Evolutionary conservation across 2,329 filamentous ascomycete genomes (phyloP).

Genomic region (Phaeomoniella chlamydospora): DNA sequence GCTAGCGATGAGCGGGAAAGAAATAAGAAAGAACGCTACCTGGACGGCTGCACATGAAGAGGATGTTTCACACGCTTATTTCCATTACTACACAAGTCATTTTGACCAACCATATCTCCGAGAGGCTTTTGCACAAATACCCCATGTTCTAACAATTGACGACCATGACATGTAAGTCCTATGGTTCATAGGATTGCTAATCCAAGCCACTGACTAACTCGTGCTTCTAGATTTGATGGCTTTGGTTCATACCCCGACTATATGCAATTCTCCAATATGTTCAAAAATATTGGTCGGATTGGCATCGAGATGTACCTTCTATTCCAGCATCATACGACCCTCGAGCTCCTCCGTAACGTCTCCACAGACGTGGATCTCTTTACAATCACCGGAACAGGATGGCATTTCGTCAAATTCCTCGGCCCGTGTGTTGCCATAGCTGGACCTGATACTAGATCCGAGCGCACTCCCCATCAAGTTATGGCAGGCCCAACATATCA

Average conservation of each 20-base stretch:
- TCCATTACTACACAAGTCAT: conserved; percentile 97
- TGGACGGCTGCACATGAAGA: conserved; percentile 96
- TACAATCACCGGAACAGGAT: conserved; percentile 90
- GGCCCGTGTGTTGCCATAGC: conserved; percentile 83
- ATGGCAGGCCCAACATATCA: conserved; percentile 96
- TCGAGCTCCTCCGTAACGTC: conserved; percentile 83
- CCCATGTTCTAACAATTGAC: conserved; percentile 81
- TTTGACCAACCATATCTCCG: conserved; percentile 92
- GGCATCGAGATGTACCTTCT: conserved; percentile 96
- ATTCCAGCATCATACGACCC: conserved; percentile 94
- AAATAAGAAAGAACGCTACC: conserved; percentile 73
- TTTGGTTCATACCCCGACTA: conserved; percentile 96
- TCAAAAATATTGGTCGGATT: conserved; percentile 93
- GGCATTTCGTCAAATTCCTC: conserved; percentile 96
- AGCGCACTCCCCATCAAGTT: conserved; percentile 78
- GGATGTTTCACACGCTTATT: conserved; percentile 90
- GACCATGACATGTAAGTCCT: conserved; percentile 89
- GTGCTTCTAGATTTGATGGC: conserved; percentile 65
- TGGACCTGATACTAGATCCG: conserved; percentile 81
- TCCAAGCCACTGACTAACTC: conserved; percentile 2
- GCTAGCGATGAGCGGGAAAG: conserved; percentile 83
- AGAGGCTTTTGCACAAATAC: conserved; percentile 95
- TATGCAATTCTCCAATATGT: conserved; percentile 95
- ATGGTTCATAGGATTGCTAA: conserved; percentile 8
- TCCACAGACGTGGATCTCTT: conserved; percentile 83